Conservation (phyloP, 306 rosid genomes). For the Parietaria judaica region DNA sequence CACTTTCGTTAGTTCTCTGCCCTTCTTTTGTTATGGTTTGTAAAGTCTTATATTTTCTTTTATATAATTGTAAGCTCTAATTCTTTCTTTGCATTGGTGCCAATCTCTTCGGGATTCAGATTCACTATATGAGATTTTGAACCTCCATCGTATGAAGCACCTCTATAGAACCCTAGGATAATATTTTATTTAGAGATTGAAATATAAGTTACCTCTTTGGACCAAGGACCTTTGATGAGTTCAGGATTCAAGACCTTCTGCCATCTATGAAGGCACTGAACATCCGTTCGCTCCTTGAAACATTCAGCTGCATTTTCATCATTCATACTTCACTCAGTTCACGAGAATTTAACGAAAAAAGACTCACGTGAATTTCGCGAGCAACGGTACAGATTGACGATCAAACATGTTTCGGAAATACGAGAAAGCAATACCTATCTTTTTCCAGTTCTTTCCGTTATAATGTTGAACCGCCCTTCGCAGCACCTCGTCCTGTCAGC, state of each 20-base stretch:
- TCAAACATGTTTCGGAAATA: not conserved
- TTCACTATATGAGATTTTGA: too few relatives aligned
- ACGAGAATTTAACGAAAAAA: too few relatives aligned
- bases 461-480: conserved; percentile 74
- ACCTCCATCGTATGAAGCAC: too few relatives aligned
- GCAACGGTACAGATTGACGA: too few relatives aligned
- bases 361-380: too few relatives aligned
- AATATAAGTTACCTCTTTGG: conserved; percentile 63
- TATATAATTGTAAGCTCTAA: too few relatives aligned
- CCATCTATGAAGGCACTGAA: conserved; percentile 98
- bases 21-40: too few relatives aligned
- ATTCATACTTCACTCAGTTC: conserved; percentile 9
- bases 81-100: too few relatives aligned
- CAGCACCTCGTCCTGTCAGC: conserved; percentile 63
- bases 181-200: not conserved
- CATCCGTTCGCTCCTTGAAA: conserved; percentile 93
- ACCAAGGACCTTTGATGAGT: conserved; percentile 98
- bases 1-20: too few relatives aligned
- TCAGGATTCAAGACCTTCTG: conserved; percentile 98
- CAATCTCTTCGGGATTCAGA: too few relatives aligned
- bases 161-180: too few relatives aligned
- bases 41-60: too few relatives aligned
- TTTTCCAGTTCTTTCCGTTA: conserved; percentile 95
- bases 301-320: conserved; percentile 56
- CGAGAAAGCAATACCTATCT: conserved; percentile 54